Conservation (phyloP, 1,284 basidiomycete species). For the Austropuccinia psidii region DNA sequence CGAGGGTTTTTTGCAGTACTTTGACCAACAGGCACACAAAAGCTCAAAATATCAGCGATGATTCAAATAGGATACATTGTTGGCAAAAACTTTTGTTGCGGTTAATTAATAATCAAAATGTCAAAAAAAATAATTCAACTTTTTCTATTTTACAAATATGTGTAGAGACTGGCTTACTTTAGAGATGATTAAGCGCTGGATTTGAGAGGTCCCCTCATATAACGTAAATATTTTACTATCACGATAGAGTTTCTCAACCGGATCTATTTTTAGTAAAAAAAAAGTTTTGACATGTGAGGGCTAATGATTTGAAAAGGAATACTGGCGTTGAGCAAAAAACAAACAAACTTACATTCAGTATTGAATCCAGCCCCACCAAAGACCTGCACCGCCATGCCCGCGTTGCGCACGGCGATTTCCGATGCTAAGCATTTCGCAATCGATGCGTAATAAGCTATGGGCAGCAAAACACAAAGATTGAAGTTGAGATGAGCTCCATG, state of each 20-base stretch:
- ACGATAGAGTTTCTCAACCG: conserved; percentile 36
- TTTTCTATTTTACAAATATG: neutral
- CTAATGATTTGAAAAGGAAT: neutral
- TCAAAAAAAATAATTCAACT: neutral
- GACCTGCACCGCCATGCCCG: conserved; percentile 52
- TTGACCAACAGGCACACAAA: too few relatives aligned
- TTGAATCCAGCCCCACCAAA: conserved; percentile 47
- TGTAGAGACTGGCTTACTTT: conserved; percentile 10
- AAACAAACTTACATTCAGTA: conserved; percentile 25
- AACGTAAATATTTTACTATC: conserved; percentile 51
- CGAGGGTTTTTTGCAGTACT: too few relatives aligned
- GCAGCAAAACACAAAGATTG: neutral
- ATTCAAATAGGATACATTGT: conserved; percentile 29
- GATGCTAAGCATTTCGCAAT: conserved; percentile 54
- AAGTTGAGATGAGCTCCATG: neutral
- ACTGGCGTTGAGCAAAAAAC: too few relatives aligned
- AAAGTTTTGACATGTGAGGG: neutral
- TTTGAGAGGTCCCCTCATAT: conserved; percentile 49
- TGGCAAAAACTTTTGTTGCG: conserved; percentile 6
- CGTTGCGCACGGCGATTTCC: conserved; percentile 50
- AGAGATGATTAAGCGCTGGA: conserved; percentile 50
- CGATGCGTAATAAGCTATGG: conserved; percentile 52
- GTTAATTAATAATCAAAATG: neutral
- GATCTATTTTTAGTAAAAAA: conserved; percentile 16
- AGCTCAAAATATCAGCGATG: too few relatives aligned